Evolutionary conservation across 148 eudicot species (phyloP), one percentile per base, ranked within the genome.

Genomic region (Nepenthes mirabilis): DNA sequence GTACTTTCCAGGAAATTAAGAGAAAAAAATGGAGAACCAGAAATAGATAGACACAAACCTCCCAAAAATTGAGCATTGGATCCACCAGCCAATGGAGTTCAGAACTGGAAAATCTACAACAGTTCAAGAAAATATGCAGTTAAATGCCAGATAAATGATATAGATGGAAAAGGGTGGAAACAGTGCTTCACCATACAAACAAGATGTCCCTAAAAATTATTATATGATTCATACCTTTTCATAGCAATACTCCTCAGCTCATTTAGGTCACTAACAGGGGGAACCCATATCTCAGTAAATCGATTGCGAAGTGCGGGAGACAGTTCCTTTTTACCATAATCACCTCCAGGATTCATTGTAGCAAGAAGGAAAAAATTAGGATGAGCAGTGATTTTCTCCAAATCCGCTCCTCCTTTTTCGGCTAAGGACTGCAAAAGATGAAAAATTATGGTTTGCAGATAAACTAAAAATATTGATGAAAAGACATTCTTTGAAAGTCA

Each of bases 271-370:
- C 58, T 45, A 58, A 89, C 89, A 59, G 96, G 70, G 47, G 99
- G 99, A 57, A 93, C 96, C 99, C 99, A 93, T 67, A 93, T 89
- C 78, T 93, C 99, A 32, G 99, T 93, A 71, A 93, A 93, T 58
- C 99, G 77, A 70, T 93, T 93, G 64, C 99, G 99, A 57, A 93
- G 95, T 36, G 99, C 99, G 36, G 99, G 99, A 47, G 99, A 93
- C 37, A 93, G 71, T 70, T 93, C 99, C 54, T 93, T 93, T 61
- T 93, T 93, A 56, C 99, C 99, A 79, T 74, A 89, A 76, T 93
- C 99, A 52, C 99, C 99, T 64, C 99, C 96, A 69, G 99, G 99
- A 58, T 93, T 93, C 99, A 93, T 93, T 68, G 99, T 93, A 56
- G 99, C 96, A 53, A 93, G 91, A 59, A 93, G 79, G 64, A 93